Evolutionary conservation across 2,329 filamentous ascomycete genomes (phyloP), one percentile per base, ranked within the genome.

Genomic region (Scorias spongiosa): DNA sequence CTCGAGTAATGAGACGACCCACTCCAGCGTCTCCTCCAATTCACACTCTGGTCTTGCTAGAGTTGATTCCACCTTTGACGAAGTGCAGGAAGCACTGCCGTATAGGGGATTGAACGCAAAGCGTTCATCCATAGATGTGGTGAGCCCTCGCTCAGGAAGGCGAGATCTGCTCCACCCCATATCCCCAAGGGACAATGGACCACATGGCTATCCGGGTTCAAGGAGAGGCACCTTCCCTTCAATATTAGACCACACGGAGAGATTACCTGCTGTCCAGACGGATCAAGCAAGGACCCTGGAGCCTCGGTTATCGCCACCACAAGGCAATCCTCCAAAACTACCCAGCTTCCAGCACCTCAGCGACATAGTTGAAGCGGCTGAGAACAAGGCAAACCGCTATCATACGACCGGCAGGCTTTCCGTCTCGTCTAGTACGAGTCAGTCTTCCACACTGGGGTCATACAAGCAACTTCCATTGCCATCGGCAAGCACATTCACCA

Each of bases 311-410:
- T 36, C 32, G 15, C 15, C 32, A 15, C 32, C 32, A 9, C 32
- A 36, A 36, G 32, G 12, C 4, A 15, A 15, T 9, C 20, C 20
- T 26, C 20, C 3, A 26, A 36, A 36, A 15, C 32, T 36, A 4
- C 32, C 32, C 4, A 15, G 32, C 32, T 57, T 61, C 30, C 51
- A 48, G 17, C 56, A 62, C 39, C 42, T 60, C 30, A 60, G 50
- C 41, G 48, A 52, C n/a, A 48, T 53, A 37, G 51, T 48, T 10
- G 49, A 53, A 29, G 44, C 42, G 10, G 51, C 40, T 12, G 43
- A 40, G 8, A 44, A 51, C 26, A 41, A 40, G 10, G 37, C 5
- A 20, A 47, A 48, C 20, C 20, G 3, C 20, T 26, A 26, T 7
- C 20, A 3, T 26, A 26, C 20, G 4, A 26, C 20, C 20, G 7